Evolutionary conservation across 2,329 filamentous ascomycete genomes (phyloP), one percentile per base, ranked within the genome.

Genomic region (Emmonsiellopsis sp.): DNA sequence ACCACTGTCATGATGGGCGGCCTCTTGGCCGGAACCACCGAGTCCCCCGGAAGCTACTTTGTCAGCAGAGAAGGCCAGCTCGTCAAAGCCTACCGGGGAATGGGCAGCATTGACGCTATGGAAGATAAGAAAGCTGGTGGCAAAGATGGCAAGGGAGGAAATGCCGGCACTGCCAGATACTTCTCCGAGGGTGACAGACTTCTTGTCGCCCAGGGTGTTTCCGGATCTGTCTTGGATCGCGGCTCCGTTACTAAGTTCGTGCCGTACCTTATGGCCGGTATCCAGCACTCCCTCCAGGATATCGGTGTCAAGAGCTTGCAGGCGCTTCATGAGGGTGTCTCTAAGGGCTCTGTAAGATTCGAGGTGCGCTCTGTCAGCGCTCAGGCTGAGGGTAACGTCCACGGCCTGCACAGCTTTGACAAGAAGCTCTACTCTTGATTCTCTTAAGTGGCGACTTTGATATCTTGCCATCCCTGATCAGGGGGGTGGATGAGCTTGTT

Each of bases 1-100:
- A 89, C 88, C 45, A 94, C 91, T 38, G 86, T 98, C 70, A 98
- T 98, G 93, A 98, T 98, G 93, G 93, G 93, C 65, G 94, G 93
- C 76, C 84, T 98, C 51, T 82, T 98, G 60, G 93, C 93, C 50
- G 93, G 94, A 70, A 97, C 93, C 59, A 96, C 92, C 42, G 93
- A 98, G 76, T 97, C 92, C 38, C 93, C 93, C 37, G 94, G 93
- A 60, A 91, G 92, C 61, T 97, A 94, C 62, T 97, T 95, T 67
- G 89, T 98, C 63, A 95, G 89, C 67, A 86, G 88, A 57, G 92
- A 97, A 74, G 93, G 93, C 60, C 94, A 97, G 80, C 85, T 98
- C 52, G 92, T 98, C 73, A 98, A 98, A 81, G 91, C 93, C 41
- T 98, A 98, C 80, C 88, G 93, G 73, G 93, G 93, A 56, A 98